These are phyloP conservation scores for Nitzschia inconspicua DNA, from an alignment of 108 stramenopile species.

Conservation along the genomic window DNA sequence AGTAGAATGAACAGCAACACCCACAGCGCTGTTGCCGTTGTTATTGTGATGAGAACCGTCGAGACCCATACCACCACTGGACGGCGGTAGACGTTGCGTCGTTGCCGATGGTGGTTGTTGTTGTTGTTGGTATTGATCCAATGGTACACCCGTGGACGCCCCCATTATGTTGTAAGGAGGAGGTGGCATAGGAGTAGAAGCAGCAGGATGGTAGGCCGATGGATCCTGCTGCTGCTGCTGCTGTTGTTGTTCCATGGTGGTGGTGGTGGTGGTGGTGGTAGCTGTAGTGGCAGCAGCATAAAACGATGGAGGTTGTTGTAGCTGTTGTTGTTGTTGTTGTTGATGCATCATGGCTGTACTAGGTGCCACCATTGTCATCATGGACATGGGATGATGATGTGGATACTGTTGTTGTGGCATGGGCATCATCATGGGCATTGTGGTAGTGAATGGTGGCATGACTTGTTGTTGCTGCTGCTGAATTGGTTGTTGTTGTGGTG, in stretches of 20 bases:
- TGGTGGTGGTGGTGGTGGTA: background rate
- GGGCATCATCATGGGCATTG: background rate
- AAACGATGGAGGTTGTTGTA: background rate
- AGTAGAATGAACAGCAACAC: background rate
- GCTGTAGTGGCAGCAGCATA: constrained; percentile 8
- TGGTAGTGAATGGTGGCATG: background rate
- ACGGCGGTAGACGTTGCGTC: background rate
- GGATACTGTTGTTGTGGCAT: background rate
- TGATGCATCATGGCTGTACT: background rate
- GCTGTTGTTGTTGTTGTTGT: constrained; percentile 17
- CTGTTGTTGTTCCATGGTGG: constrained; percentile 8
- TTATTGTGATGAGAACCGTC: background rate
- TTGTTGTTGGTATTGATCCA: background rate
- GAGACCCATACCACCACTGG: background rate
- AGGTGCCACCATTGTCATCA: too few relatives aligned
- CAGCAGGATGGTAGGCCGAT: background rate
- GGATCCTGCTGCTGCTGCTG: background rate
- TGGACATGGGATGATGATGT: too few relatives aligned
- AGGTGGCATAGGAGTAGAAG: background rate
- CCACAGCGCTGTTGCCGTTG: background rate
- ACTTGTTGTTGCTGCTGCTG: background rate
- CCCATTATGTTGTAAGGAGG: too few relatives aligned
- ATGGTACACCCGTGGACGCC: too few relatives aligned
- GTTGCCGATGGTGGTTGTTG: background rate
- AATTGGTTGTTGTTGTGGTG: constrained; percentile 8